Evolutionary conservation across 179 eudicot species (phyloP).

Genomic region (Gypsophila paniculata): DNA sequence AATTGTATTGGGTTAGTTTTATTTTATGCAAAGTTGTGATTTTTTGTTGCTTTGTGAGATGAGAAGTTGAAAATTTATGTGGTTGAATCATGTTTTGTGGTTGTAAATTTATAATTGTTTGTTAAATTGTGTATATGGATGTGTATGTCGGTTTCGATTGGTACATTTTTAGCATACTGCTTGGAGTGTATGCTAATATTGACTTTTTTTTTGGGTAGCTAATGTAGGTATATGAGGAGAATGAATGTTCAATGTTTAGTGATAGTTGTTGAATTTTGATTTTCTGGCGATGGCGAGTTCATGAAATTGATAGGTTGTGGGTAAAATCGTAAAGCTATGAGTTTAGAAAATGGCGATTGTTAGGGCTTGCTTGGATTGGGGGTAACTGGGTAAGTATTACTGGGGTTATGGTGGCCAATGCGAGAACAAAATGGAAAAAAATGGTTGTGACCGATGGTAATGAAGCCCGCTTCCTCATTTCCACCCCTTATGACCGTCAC

Average conservation of each 20-base stretch:
- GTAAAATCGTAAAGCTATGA: neutral
- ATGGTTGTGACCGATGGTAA: too few species aligned
- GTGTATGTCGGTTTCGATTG: neutral
- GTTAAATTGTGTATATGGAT: constrained; percentile 5
- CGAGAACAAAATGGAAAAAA: too few species aligned
- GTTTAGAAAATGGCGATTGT: neutral
- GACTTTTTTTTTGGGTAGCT: neutral
- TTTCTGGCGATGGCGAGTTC: neutral
- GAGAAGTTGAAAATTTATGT: neutral
- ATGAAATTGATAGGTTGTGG: neutral
- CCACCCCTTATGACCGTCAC: too few species aligned
- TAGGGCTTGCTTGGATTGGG: too few species aligned
- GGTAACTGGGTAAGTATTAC: too few species aligned
- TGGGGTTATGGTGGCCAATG: too few species aligned
- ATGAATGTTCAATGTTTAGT: too few species aligned
- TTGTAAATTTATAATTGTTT: constrained; percentile 21
- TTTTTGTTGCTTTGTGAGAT: neutral
- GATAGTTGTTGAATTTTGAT: neutral
- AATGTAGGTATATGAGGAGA: neutral
- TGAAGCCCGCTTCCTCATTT: too few species aligned
- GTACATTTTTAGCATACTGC: neutral
- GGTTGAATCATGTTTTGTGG: constrained; percentile 3
- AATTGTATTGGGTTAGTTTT: neutral
- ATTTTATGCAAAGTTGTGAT: neutral
- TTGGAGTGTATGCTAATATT: neutral